Evolutionary conservation across 1,284 basidiomycete species (phyloP).

Genomic region (Cryptococcus sp.): DNA sequence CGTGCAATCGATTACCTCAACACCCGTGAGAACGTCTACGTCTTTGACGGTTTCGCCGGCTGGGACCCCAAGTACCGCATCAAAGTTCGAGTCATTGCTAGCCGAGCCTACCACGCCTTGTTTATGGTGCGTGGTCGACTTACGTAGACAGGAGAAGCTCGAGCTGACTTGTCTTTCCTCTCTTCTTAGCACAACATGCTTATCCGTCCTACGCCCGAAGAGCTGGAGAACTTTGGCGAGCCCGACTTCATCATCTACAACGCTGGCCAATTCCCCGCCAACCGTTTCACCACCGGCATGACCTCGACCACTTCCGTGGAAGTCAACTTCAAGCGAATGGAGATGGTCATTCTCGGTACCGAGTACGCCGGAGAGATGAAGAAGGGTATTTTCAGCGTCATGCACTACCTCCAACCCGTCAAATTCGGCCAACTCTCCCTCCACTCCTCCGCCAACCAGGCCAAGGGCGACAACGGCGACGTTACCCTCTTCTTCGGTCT

Average conservation of each 20-base stretch:
- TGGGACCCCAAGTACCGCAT: constrained; percentile 96
- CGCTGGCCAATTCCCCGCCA: constrained; percentile 99
- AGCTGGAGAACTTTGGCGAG: constrained; percentile 93
- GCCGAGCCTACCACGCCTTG: constrained; percentile 96
- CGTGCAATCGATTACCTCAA: constrained; percentile 99
- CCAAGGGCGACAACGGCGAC: constrained; percentile 76
- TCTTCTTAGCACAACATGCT: constrained; percentile 88
- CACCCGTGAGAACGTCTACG: constrained; percentile 98
- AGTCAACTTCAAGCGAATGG: constrained; percentile 99
- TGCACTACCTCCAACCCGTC: constrained; percentile 99
- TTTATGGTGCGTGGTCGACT: constrained; percentile 81
- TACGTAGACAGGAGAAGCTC: constrained; percentile 6
- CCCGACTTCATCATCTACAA: constrained; percentile 99
- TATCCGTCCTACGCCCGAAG: constrained; percentile 93
- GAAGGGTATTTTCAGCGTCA: constrained; percentile 99
- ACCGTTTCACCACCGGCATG: constrained; percentile 99
- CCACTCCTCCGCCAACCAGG: constrained; percentile 93
- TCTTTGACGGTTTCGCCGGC: constrained; percentile 96
- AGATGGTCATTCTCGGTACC: constrained; percentile 99
- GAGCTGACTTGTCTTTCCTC: neutral
- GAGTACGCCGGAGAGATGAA: constrained; percentile 99
- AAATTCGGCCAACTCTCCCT: constrained; percentile 98
- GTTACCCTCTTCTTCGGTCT: constrained; percentile 99
- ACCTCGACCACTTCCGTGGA: constrained; percentile 98
- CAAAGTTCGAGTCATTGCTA: constrained; percentile 99